A percentile compares a stretch with the other conserved stretches of the same genome.
Evolutionary conservation across 345 rosid genomes (phyloP).

Genomic region (Eucalyptus shirleyi): DNA sequence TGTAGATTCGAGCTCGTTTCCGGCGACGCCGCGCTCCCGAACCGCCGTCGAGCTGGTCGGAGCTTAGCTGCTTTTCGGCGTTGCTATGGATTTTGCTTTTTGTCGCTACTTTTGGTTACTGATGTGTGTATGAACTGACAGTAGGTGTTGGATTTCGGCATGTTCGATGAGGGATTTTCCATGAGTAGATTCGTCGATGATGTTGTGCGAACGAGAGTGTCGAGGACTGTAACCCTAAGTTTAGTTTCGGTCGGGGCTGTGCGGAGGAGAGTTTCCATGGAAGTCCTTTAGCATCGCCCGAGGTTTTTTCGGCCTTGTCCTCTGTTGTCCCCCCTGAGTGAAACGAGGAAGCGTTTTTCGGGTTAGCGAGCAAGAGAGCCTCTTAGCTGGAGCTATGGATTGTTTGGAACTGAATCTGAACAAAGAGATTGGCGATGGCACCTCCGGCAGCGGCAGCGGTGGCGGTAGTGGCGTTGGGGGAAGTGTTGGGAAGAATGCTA

Average conservation of each 20-base stretch:
- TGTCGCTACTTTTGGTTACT: not conserved
- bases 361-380: not conserved
- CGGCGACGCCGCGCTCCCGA: not conserved
- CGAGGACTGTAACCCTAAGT: not conserved
- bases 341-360: not conserved
- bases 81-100: not conserved
- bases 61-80: not conserved
- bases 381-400: constrained; percentile 21
- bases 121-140: not conserved
- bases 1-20: not conserved
- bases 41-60: not conserved
- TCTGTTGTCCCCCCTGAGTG: not conserved
- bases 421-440: constrained; percentile 12
- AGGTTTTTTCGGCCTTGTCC: not conserved
- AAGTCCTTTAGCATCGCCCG: constrained; percentile 17
- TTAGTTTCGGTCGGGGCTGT: not conserved
- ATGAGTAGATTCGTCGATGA: not conserved
- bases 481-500: constrained; percentile 1
- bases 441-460: not conserved
- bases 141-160: not conserved
- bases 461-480: not conserved
- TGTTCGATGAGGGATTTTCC: not conserved
- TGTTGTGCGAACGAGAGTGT: not conserved
- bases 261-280: constrained; percentile 3
- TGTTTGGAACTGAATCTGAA: constrained; percentile 45